Evolutionary conservation across 2,329 filamentous ascomycete genomes (phyloP).

Genomic region (Penicillium psychrosexuale): DNA sequence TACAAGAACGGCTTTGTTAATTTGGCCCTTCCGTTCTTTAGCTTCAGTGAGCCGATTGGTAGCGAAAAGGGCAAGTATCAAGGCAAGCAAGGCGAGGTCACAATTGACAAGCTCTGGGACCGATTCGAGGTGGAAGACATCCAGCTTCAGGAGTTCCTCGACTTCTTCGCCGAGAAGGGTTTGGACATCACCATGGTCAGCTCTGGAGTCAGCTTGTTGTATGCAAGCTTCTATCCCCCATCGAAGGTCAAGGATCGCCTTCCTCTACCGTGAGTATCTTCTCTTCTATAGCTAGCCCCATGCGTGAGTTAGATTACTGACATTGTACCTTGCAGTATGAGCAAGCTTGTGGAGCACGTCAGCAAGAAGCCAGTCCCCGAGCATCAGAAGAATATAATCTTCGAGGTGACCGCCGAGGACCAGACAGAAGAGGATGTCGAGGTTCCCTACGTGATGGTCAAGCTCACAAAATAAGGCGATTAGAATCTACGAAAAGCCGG

Average conservation of each 20-base stretch:
- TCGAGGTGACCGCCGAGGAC: constrained; percentile 93
- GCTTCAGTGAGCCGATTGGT: constrained; percentile 93
- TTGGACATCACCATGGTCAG: constrained; percentile 88
- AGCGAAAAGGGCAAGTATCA: constrained; percentile 90
- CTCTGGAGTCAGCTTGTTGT: constrained; percentile 93
- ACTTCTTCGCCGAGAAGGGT: constrained; percentile 76
- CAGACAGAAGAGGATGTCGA: constrained; percentile 88
- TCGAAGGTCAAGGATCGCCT: constrained; percentile 81
- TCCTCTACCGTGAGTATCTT: constrained; percentile 61
- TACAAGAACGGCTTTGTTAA: constrained; percentile 99
- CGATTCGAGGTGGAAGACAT: constrained; percentile 88
- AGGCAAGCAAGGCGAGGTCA: constrained; percentile 71
- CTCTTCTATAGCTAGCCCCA: not conserved
- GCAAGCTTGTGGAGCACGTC: constrained; percentile 79
- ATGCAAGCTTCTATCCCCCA: constrained; percentile 85
- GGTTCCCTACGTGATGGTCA: constrained; percentile 93
- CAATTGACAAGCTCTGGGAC: constrained; percentile 96
- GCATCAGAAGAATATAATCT: constrained; percentile 93
- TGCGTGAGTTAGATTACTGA: constrained; percentile 24
- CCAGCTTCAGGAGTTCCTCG: constrained; percentile 77
- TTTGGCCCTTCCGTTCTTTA: constrained; percentile 92
- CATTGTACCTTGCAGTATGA: constrained; percentile 60
- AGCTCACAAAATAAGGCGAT: constrained; percentile 50
- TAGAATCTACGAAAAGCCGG: constrained; percentile 1
- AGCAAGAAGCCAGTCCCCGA: constrained; percentile 88